A percentile compares a stretch with the other conserved stretches of the same genome.
Conservation (phyloP, 1,139 yeast species). For the Magnusiomyces tetraspermus region DNA sequence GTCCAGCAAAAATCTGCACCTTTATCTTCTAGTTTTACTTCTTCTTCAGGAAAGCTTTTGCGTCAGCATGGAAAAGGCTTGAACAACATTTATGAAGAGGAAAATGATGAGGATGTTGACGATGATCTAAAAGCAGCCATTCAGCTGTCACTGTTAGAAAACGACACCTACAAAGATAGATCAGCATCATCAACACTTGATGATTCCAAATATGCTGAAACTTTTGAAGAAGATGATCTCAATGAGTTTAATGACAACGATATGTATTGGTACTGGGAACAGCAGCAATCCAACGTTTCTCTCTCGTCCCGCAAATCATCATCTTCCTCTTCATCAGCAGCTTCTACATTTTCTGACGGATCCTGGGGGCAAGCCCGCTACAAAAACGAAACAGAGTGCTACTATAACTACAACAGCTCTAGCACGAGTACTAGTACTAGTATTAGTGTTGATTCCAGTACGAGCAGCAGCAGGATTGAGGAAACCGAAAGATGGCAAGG, state of each 20-base stretch:
- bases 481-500: constrained; percentile 6
- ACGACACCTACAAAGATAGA: neutral
- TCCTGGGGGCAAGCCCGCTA: neutral
- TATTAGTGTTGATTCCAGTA: too few species aligned
- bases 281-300: neutral
- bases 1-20: neutral
- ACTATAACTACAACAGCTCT: too few species aligned
- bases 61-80: constrained; percentile 22
- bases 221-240: neutral
- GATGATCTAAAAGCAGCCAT: constrained; percentile 23
- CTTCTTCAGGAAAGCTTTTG: neutral
- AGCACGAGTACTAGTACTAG: too few species aligned
- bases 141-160: constrained; percentile 18
- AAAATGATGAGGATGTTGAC: constrained; percentile 22
- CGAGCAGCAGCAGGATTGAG: too few species aligned
- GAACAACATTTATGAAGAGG: constrained; percentile 16
- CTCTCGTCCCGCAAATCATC: neutral
- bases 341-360: neutral
- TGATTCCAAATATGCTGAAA: constrained; percentile 2
- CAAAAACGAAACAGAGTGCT: too few species aligned
- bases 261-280: neutral
- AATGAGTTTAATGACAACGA: neutral
- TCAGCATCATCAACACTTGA: neutral
- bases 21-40: too few species aligned
- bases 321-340: neutral